Base-by-base conservation (phyloP, 805 yeast species). In the Lipomyces chichibuensis region DNA sequence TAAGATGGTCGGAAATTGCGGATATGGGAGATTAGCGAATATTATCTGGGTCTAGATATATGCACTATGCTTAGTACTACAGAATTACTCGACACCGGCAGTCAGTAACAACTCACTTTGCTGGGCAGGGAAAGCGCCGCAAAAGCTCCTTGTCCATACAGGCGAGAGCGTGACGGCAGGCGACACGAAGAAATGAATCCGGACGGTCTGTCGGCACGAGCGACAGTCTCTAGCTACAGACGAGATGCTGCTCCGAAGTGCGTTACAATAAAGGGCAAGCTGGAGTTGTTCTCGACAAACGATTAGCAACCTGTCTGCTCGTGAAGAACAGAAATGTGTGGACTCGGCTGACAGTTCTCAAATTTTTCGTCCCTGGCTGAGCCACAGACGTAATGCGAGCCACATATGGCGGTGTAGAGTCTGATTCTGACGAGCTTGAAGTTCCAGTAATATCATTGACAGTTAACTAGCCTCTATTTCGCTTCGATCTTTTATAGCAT, bases 111-210 rank as follows among this genome's bases (percentile, higher is more conserved):
- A 65, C 71, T 13, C 29, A 69, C 74, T 77, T 77, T 32, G 77
- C 74, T 27, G 79, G 79, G 70, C 78, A 76, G 66, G 77, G 72
- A 69, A 75, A 75, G 62, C 78, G 77, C 65, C 74, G 74, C 65
- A 74, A 76, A 59, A 75, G 71, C 77, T 77, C 78, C 76, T 73
- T 76, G 75, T 77, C 74, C 80, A 77, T 77, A 72, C 71, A 63
- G 65, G 62, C 65, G 57, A 58, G 32, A 35, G 46, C 39, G 49
- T 23, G 59, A 35, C 33, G 56, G 59, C 14, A n/a, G 29, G n/a
- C 27, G 27, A 20, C 49, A 43, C 49, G 20, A 43, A 6, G 49
- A 43, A 3, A 37, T 0, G 49, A 43, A 43, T 43, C 49, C 14
- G 49, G 49, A 43, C 49, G 23, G 49, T 43, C 49, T 6, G 49